These are phyloP conservation scores for Phytophthora pseudosyringae DNA, from an alignment of 352 stramenopile genomes.

Conservation along the genomic window DNA sequence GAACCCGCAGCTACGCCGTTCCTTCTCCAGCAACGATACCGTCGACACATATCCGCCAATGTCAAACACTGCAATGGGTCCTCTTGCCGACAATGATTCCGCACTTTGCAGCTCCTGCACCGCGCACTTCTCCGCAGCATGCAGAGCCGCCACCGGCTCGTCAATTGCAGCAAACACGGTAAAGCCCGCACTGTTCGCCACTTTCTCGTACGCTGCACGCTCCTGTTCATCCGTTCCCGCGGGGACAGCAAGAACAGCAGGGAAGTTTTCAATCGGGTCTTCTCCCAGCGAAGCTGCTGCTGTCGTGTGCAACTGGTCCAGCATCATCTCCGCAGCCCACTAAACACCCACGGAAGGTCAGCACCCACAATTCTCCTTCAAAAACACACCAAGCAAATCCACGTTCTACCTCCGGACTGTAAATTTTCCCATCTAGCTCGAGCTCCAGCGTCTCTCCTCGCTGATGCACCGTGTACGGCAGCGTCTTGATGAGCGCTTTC, in stretches of 20 bases:
- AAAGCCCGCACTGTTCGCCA: constrained; percentile 62
- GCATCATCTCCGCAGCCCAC: constrained; percentile 67
- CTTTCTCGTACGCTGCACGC: constrained; percentile 47
- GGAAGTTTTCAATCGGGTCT: constrained; percentile 48
- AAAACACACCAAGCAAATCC: background rate
- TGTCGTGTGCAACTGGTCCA: constrained; percentile 58
- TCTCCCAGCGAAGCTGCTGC: constrained; percentile 55
- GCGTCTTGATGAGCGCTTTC: constrained; percentile 41
- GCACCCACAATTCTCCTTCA: background rate
- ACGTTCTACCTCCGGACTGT: constrained; percentile 59
- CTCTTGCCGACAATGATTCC: constrained; percentile 28
- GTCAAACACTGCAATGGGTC: constrained; percentile 67
- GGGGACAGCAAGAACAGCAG: constrained; percentile 58
- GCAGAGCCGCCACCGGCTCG: constrained; percentile 68
- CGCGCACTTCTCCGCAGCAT: constrained; percentile 53
- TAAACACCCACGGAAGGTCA: constrained; percentile 24
- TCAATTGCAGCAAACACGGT: constrained; percentile 62
- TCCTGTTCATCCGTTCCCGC: constrained; percentile 43
- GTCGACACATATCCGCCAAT: constrained; percentile 70
- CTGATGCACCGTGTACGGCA: constrained; percentile 49
- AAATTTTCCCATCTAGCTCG: constrained; percentile 58
- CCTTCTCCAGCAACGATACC: constrained; percentile 56
- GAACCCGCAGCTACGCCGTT: constrained; percentile 32
- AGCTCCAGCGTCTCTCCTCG: constrained; percentile 36
- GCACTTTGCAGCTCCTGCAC: constrained; percentile 36